A percentile compares a stretch with the other conserved stretches of the same genome.
These are phyloP conservation scores for Trifolium repens DNA, from an alignment of 306 rosid species.

Conservation along the genomic window DNA sequence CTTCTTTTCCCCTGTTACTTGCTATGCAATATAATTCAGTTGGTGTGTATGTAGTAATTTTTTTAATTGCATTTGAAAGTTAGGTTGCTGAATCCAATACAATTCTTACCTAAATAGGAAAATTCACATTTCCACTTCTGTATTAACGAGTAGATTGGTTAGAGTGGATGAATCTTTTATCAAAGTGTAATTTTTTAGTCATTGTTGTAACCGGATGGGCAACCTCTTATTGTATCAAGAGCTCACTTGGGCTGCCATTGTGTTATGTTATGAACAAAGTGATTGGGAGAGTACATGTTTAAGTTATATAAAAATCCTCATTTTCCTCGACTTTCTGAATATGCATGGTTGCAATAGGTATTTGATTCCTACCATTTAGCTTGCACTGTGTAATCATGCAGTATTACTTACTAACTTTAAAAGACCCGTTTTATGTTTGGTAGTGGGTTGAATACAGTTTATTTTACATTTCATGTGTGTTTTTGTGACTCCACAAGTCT, in stretches of 20 bases:
- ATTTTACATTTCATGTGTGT: neutral
- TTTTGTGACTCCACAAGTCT: constrained; percentile 6
- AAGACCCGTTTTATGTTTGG: constrained; percentile 1
- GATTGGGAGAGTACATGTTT: constrained; percentile 29
- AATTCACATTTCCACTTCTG: neutral
- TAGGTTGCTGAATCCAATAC: constrained; percentile 16
- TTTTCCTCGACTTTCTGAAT: too few relatives aligned
- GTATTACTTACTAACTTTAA: constrained; percentile 10
- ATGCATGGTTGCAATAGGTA: neutral
- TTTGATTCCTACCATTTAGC: neutral
- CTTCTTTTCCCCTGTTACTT: neutral
- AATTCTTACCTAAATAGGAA: neutral
- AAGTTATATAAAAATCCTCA: too few relatives aligned
- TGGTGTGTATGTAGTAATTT: neutral
- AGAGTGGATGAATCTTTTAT: constrained; percentile 27
- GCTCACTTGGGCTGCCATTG: constrained; percentile 30
- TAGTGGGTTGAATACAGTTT: neutral
- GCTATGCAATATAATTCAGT: neutral
- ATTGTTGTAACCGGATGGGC: neutral
- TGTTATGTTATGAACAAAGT: constrained; percentile 24
- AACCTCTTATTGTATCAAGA: neutral
- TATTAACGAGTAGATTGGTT: neutral
- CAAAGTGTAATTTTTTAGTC: neutral
- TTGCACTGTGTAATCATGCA: constrained; percentile 5
- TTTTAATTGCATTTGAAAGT: constrained; percentile 20